Percentiles rank a stretch among this genome's conserved stretches.
Evolutionary conservation across 2,329 filamentous ascomycete species (phyloP).

Genomic region (Colletotrichum sp.): DNA sequence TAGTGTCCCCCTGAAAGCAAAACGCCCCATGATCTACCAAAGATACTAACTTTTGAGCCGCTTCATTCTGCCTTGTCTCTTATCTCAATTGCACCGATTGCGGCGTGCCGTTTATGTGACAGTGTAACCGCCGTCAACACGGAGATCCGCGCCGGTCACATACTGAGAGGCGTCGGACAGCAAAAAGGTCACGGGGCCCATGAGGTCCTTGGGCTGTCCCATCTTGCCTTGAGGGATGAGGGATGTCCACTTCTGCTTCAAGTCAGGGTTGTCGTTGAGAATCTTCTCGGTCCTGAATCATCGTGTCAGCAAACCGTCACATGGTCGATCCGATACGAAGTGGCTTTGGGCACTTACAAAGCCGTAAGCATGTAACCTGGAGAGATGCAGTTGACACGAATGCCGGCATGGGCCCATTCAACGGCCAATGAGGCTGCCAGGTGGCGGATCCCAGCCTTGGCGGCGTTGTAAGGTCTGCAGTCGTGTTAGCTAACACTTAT

Average conservation of each 20-base stretch:
- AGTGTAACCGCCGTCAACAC: conserved; percentile 91
- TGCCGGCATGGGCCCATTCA: conserved; percentile 88
- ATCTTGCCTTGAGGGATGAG: conserved; percentile 94
- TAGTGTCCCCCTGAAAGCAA: neutral
- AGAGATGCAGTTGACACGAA: conserved; percentile 93
- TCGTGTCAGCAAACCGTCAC: neutral
- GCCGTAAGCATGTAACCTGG: conserved; percentile 97
- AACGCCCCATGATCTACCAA: neutral
- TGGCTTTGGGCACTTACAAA: conserved; percentile 62
- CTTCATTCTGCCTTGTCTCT: neutral
- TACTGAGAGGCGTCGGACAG: conserved; percentile 80
- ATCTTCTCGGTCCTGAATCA: conserved; percentile 83
- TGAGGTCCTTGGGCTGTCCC: conserved; percentile 88
- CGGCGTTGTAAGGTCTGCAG: conserved; percentile 80
- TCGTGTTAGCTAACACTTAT: neutral
- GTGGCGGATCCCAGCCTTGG: conserved; percentile 91
- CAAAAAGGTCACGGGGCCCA: conserved; percentile 90
- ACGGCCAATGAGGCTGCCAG: conserved; percentile 87
- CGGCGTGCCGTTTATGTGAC: conserved; percentile 58
- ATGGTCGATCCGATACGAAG: neutral
- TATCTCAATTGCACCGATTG: neutral
- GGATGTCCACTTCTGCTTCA: conserved; percentile 89
- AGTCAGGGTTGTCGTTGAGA: conserved; percentile 87
- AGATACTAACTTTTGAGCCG: neutral
- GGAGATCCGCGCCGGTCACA: conserved; percentile 74